Conservation (phyloP, 106 monocot genomes). For the Iris macrosiphon region DNA sequence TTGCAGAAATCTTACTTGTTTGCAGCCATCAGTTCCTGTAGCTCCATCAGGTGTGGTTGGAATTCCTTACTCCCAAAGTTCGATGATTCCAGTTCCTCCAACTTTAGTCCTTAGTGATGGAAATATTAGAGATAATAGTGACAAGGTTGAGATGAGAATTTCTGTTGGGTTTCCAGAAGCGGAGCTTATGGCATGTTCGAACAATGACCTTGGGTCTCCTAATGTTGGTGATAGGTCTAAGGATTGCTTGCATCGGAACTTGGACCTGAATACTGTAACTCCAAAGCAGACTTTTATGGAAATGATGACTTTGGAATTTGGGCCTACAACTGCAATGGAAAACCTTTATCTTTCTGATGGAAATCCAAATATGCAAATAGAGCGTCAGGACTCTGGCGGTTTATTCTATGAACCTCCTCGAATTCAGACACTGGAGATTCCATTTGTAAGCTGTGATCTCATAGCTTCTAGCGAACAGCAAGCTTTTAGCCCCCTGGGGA, state of each 20-base stretch:
- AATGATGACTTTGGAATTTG: conserved; percentile 10
- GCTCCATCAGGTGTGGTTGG: conserved; percentile 21
- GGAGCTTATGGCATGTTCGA: conserved; percentile 23
- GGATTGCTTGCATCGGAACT: conserved; percentile 7
- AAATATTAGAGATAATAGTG: conserved; percentile 8
- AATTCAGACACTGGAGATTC: conserved; percentile 76
- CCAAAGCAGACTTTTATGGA: conserved; percentile 8
- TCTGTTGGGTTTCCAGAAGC: conserved; percentile 16
- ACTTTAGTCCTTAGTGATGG: conserved; percentile 27
- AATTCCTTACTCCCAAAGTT: conserved; percentile 20
- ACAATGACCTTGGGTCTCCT: conserved; percentile 9
- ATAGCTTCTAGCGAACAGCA: conserved; percentile 64
- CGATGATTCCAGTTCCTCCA: conserved; percentile 23
- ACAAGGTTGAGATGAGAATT: conserved; percentile 2
- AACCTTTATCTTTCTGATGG: conserved; percentile 19
- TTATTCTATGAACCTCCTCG: conserved; percentile 87
- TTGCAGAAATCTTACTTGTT: conserved; percentile 7
- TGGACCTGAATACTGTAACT: conserved; percentile 14
- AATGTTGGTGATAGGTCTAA: conserved; percentile 4
- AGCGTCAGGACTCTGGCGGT: conserved; percentile 24
- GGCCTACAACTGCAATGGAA: conserved; percentile 4
- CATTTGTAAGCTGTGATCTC: conserved; percentile 93
- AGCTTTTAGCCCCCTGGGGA: conserved; percentile 91
- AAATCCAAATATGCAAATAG: conserved; percentile 15
- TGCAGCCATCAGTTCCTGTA: conserved; percentile 20